These are phyloP conservation scores for Psidium guajava DNA, from an alignment of 345 rosid genomes.

Conservation along the genomic window DNA sequence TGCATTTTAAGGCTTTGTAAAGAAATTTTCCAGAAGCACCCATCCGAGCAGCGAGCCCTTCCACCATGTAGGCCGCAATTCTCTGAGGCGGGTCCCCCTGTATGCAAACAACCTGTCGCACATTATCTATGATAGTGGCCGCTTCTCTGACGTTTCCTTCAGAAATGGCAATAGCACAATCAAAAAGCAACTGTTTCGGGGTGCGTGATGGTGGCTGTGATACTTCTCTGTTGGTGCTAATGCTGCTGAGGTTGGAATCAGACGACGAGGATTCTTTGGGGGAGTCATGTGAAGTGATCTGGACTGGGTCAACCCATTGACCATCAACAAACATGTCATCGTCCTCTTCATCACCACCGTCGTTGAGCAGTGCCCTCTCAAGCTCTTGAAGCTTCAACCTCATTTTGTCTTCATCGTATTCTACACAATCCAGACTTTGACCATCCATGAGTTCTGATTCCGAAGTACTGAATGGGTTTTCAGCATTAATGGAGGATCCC, in stretches of 20 bases:
- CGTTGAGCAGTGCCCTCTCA: constrained; percentile 72
- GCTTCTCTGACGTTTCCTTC: constrained; percentile 65
- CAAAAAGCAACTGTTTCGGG: constrained; percentile 63
- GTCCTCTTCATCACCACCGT: constrained; percentile 36
- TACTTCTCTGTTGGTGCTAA: constrained; percentile 49
- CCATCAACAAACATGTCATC: constrained; percentile 73
- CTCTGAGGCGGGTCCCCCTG: constrained; percentile 95
- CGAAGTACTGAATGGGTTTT: constrained; percentile 21
- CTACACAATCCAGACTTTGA: constrained; percentile 37
- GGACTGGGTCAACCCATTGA: constrained; percentile 59
- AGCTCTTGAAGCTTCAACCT: constrained; percentile 76
- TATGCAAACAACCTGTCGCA: constrained; percentile 70
- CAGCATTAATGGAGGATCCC: constrained; percentile 29
- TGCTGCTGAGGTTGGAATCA: constrained; percentile 63
- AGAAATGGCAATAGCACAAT: constrained; percentile 61
- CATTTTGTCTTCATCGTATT: constrained; percentile 46
- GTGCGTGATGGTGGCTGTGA: constrained; percentile 36
- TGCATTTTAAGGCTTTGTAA: constrained; percentile 85
- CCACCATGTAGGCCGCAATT: constrained; percentile 96
- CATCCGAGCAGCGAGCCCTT: constrained; percentile 95
- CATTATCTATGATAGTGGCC: constrained; percentile 48
- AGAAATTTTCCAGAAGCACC: constrained; percentile 81
- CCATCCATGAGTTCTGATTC: constrained; percentile 31
- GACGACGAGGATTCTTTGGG: constrained; percentile 79
- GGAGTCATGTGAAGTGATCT: constrained; percentile 43